Percentiles rank a stretch among this genome's conserved stretches.
Conservation (phyloP, 306 rosid genomes). For the Castanopsis chinensis region DNA sequence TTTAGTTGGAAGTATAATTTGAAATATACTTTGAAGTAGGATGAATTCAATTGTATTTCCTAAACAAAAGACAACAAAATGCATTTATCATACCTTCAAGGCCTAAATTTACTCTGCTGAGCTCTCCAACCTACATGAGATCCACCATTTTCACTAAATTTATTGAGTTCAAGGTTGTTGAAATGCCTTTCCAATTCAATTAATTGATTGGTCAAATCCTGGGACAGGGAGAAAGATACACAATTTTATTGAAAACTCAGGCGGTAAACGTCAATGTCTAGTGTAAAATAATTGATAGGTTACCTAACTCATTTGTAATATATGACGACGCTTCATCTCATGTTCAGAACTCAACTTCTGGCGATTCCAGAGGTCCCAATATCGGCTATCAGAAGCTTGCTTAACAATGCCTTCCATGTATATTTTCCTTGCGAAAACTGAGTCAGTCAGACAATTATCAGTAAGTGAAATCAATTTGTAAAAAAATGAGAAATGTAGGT, state of each 20-base stretch:
- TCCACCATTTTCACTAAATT: constrained; percentile 62
- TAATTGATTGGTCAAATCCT: no score
- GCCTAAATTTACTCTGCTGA: constrained; percentile 53
- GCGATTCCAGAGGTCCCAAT: constrained; percentile 85
- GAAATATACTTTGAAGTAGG: not conserved
- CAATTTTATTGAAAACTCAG: no score
- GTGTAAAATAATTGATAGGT: constrained; percentile 22
- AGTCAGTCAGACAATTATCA: constrained; percentile 26
- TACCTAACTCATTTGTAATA: no score
- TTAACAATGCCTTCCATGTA: constrained; percentile 79
- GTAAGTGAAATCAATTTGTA: not conserved
- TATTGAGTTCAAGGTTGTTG: no score
- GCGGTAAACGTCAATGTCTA: constrained; percentile 2
- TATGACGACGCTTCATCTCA: no score
- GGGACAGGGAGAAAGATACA: no score
- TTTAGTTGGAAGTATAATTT: not conserved
- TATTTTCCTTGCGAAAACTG: constrained; percentile 78
- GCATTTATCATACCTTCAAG: constrained; percentile 57
- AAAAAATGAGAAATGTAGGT: not conserved
- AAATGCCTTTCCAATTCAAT: no score
- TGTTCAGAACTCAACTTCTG: constrained; percentile 86
- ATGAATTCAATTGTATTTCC: not conserved
- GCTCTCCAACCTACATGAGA: constrained; percentile 39
- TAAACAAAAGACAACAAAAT: constrained; percentile 7
- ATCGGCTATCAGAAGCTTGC: constrained; percentile 81